A percentile compares a stretch with the other conserved stretches of the same genome.
Evolutionary conservation across 2,329 filamentous ascomycete genomes (phyloP).

Genomic region (Colletotrichum echinochloae): DNA sequence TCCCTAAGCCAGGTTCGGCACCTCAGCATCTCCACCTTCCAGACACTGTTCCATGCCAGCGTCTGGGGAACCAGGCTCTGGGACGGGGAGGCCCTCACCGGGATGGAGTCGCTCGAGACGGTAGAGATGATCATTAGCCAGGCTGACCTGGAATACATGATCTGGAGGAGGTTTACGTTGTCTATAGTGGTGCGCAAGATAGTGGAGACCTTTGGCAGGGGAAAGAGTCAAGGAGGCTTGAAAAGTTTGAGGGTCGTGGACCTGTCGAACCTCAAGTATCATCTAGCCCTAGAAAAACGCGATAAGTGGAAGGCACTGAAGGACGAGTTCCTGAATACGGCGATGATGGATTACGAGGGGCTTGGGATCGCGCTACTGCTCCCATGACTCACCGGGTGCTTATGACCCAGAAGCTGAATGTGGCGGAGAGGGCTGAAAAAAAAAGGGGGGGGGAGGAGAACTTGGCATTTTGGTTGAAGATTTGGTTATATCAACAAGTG

Average conservation of each 20-base stretch:
- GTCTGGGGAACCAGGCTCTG: neutral
- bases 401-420: rapidly evolving
- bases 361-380: neutral
- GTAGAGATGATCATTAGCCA: neutral
- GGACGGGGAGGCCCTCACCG: neutral
- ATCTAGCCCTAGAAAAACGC: rapidly evolving
- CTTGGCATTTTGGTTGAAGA: neutral
- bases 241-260: neutral
- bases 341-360: too few species aligned
- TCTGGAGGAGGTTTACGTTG: too few species aligned
- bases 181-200: too few species aligned
- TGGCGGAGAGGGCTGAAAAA: neutral
- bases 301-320: neutral
- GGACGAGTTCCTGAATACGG: neutral
- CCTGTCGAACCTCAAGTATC: neutral
- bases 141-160: too few species aligned
- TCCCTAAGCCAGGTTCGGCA: neutral
- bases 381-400: neutral
- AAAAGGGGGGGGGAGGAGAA: too few species aligned
- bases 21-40: neutral
- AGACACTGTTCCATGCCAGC: neutral
- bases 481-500: too few species aligned
- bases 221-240: neutral
- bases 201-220: neutral
- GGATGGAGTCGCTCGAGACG: neutral